Base-by-base conservation (phyloP, 768 basidiomycete genomes). In the Pulveroboletus sp. region DNA sequence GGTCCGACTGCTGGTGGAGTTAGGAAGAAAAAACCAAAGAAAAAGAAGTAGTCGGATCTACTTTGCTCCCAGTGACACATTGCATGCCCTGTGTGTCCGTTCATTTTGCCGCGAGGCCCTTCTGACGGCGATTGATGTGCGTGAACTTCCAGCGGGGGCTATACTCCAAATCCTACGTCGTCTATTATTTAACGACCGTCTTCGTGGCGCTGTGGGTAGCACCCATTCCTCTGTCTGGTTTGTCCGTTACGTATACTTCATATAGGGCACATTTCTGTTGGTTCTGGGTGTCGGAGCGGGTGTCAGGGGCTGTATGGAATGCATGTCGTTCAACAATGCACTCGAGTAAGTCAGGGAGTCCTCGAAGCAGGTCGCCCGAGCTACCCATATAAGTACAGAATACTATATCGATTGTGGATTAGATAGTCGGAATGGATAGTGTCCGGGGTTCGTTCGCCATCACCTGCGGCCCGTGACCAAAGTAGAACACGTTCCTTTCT, bases 1-100 rank as follows among this genome's bases (percentile, higher is more conserved):
- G 61, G 67, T 13, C 57, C 72, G 15, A 64, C 74, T n/a, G 70
- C 74, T 37, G 84, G 81, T 15, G 86, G 81, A 3, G 78, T 83
- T 37, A 88, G 86, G 71, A 91, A 90, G 77, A 91, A 90, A 73
- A 89, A 88, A 67, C 74, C 78, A 41, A 86, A 86, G 73, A 88
- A 89, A 71, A 90, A 83, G 73, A 86, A 86, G 72, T 81, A 69
- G 46, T 50, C 59, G 21, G 30, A 49, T 36, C 39, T 24, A 30
- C 40, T 18, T 41, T 44, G 28, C 35, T 49, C 46, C 42, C 17
- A 18, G 13, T 49, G 49, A 50, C 39, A 35, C 11, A 17, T 37
- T 47, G 44, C 51, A 43, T 40, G 40, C 39, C 10, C 41, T 43
- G 63, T 61, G 43, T 46, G 57, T 60, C 43, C 49, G 18, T 32